Evolutionary conservation across 495 filamentous ascomycete genomes (phyloP).

Genomic region (Penicillium subrubescens): DNA sequence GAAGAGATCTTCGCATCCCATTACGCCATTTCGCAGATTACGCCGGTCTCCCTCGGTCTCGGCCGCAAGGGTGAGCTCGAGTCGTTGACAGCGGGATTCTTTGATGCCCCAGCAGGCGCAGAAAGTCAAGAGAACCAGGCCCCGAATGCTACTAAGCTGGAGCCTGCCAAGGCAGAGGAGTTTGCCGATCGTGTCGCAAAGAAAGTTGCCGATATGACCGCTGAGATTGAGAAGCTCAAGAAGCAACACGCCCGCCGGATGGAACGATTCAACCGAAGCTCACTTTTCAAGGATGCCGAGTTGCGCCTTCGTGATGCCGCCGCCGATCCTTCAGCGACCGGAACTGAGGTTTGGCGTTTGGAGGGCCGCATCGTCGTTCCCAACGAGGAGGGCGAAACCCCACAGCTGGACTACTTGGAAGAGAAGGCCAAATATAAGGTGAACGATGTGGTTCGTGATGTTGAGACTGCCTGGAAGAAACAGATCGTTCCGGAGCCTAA

Average conservation of each 20-base stretch:
- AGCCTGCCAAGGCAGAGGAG: conserved; percentile 67
- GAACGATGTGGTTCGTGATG: conserved; percentile 61
- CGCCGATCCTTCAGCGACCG: conserved; percentile 52
- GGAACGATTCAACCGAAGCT: conserved; percentile 69
- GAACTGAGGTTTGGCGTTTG: conserved; percentile 63
- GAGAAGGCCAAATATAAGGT: conserved; percentile 55
- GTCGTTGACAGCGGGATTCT: conserved; percentile 76
- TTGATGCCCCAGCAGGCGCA: conserved; percentile 56
- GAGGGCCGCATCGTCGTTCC: conserved; percentile 57
- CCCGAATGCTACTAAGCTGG: conserved; percentile 61
- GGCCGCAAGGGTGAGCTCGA: conserved; percentile 86
- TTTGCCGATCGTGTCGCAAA: conserved; percentile 74
- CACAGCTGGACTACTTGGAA: conserved; percentile 36
- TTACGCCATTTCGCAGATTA: conserved; percentile 78
- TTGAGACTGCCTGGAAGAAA: conserved; percentile 58
- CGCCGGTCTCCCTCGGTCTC: conserved; percentile 82
- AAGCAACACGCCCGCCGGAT: conserved; percentile 72
- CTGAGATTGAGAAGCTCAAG: conserved; percentile 83
- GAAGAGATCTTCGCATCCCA: conserved; percentile 93
- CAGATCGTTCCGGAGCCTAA: conserved; percentile 60
- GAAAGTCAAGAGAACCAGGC: conserved; percentile 46
- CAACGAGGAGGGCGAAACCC: conserved; percentile 53
- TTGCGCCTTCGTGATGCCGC: conserved; percentile 53
- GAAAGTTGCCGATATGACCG: conserved; percentile 64
- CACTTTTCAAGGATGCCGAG: conserved; percentile 65